These are phyloP conservation scores for Backusella circina DNA, from an alignment of 192 early-diverging fungal genomes.

Conservation along the genomic window DNA sequence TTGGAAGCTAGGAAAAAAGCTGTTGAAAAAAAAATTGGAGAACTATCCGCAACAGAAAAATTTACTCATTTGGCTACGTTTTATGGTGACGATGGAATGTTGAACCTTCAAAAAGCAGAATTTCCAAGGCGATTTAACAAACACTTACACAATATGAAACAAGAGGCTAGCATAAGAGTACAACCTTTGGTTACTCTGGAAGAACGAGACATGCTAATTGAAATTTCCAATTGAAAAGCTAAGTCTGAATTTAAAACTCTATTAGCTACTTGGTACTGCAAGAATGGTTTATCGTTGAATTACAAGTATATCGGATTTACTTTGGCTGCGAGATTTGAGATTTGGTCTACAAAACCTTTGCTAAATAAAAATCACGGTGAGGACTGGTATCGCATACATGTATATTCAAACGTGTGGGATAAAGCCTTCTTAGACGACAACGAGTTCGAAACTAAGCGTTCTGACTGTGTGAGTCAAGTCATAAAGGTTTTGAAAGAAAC, in stretches of 20 bases:
- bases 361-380: background rate
- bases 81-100: background rate
- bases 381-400: background rate
- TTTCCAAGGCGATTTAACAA: background rate
- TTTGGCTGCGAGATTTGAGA: background rate
- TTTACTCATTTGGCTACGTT: background rate
- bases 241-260: background rate
- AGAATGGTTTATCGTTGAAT: background rate
- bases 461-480: background rate
- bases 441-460: background rate
- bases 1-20: background rate
- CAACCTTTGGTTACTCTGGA: background rate
- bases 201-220: background rate
- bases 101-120: background rate
- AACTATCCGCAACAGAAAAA: background rate
- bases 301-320: background rate
- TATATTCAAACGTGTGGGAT: background rate
- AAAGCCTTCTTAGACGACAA: background rate
- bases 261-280: background rate
- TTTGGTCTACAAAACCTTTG: background rate
- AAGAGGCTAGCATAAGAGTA: background rate
- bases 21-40: background rate
- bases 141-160: background rate
- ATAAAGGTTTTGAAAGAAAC: background rate
- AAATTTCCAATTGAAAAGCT: background rate